A percentile compares a stretch with the other conserved stretches of the same genome.
phyloP scores from a whole-genome alignment of 305 asterid species.

The Stenogyne calaminthoides region DNA sequence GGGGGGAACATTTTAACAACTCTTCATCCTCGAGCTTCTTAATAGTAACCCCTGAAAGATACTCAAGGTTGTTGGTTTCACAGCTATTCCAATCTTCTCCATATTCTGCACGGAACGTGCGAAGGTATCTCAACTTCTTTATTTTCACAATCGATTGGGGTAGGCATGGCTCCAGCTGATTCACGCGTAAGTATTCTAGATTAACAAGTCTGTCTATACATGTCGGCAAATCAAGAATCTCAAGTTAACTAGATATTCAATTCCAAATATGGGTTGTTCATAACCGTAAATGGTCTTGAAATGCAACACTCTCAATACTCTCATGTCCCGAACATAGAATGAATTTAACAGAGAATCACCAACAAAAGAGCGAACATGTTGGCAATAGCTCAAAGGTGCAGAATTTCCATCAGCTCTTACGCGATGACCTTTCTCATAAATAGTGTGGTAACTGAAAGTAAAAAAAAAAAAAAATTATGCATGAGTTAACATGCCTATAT shows the following conservation, averaged over 20 bases:
- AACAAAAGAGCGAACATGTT: not conserved
- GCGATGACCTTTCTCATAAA: not conserved
- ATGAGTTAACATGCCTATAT: not conserved
- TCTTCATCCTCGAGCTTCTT: too few species aligned
- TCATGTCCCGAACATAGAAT: not conserved
- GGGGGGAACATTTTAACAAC: too few species aligned
- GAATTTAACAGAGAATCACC: not conserved
- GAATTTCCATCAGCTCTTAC: not conserved
- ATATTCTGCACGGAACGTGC: too few species aligned
- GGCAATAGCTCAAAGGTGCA: not conserved
- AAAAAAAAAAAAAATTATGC: not conserved
- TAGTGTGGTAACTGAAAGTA: not conserved
- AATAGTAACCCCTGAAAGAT: too few species aligned
- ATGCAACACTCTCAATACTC: not conserved
- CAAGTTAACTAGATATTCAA: not conserved
- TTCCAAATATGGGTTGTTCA: not conserved
- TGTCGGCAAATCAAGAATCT: not conserved
- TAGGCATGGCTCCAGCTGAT: not conserved
- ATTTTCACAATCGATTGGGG: not conserved
- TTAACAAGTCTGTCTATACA: not conserved
- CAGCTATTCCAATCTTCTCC: not conserved
- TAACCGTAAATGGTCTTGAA: too few species aligned
- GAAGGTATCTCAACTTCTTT: conserved; percentile 7
- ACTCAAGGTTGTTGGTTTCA: not conserved
- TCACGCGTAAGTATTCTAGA: not conserved